These are phyloP conservation scores for Trypanosoma scelopori DNA, from an alignment of 208 protist genomes.

Conservation along the genomic window DNA sequence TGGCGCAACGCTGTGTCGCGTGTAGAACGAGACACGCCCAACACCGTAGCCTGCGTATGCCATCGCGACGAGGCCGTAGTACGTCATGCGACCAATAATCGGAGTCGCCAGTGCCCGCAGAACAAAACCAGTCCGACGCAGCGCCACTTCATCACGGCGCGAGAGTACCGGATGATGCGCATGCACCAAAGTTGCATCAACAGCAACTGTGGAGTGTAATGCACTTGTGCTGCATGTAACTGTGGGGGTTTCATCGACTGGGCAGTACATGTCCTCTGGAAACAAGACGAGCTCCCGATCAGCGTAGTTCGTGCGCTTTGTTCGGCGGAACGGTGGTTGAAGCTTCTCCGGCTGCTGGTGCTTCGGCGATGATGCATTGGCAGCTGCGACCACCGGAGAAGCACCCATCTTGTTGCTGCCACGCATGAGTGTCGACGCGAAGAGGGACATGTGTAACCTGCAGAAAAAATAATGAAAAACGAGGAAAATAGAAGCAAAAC, in stretches of 20 bases:
- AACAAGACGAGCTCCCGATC: conserved; percentile 25
- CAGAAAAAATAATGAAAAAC: neutral
- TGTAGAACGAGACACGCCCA: conserved; percentile 51
- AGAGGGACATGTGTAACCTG: too few relatives aligned
- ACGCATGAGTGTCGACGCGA: neutral
- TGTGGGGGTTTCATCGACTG: neutral
- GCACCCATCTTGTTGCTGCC: neutral
- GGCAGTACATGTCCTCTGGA: neutral
- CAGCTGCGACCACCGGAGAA: neutral
- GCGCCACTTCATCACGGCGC: conserved; percentile 5
- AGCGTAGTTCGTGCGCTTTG: conserved; percentile 28
- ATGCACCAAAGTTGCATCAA: neutral
- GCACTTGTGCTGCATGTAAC: neutral
- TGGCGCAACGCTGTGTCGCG: conserved; percentile 36
- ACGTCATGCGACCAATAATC: conserved; percentile 17
- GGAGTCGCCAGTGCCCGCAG: conserved; percentile 18
- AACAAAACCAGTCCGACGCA: conserved; percentile 3
- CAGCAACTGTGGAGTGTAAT: neutral
- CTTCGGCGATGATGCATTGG: neutral
- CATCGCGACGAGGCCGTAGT: conserved; percentile 15
- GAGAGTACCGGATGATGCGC: neutral
- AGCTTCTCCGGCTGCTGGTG: neutral
- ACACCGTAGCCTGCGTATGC: conserved; percentile 56
- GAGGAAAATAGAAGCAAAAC: neutral
- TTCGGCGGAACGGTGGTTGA: conserved; percentile 6